A percentile compares a stretch with the other conserved stretches of the same genome.
These are phyloP conservation scores for Wallemia hederae DNA, from an alignment of 1,284 basidiomycete genomes.

Conservation along the genomic window DNA sequence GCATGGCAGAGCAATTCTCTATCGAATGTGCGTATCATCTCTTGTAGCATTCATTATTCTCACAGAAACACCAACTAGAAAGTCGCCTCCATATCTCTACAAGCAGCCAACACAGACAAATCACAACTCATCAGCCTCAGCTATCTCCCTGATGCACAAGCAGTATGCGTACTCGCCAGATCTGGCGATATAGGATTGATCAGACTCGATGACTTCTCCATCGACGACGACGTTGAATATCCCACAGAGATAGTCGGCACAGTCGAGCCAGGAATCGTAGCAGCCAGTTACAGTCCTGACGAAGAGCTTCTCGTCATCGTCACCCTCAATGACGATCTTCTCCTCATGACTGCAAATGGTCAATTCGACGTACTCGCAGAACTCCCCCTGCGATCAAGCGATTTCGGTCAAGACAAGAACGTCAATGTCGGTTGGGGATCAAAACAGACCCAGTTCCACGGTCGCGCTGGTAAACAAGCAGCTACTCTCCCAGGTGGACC, in stretches of 20 bases:
- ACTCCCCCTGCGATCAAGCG: slow-evolving; percentile 32
- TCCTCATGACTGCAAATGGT: slow-evolving; percentile 49
- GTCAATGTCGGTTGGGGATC: slow-evolving; percentile 96
- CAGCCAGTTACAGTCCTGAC: slow-evolving; percentile 71
- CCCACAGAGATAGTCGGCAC: slow-evolving; percentile 44
- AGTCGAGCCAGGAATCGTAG: slow-evolving; percentile 52
- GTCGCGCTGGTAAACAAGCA: slow-evolving; percentile 67
- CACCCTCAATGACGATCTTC: slow-evolving; percentile 47
- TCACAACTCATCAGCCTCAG: background rate
- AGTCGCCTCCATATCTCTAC: background rate
- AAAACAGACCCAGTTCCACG: slow-evolving; percentile 90
- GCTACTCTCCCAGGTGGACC: slow-evolving; percentile 25
- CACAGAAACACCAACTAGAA: background rate
- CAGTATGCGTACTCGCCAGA: background rate
- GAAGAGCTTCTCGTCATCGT: slow-evolving; percentile 51
- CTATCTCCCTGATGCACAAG: background rate
- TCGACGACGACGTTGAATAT: background rate
- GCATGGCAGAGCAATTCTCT: background rate
- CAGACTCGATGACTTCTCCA: background rate
- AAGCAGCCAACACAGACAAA: background rate
- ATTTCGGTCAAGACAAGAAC: slow-evolving; percentile 69
- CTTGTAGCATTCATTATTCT: too few relatives aligned
- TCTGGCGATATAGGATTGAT: background rate
- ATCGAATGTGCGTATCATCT: background rate
- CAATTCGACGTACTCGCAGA: slow-evolving; percentile 67